Base-by-base conservation (phyloP, 163 green algal species). In the Volvox carteri region DNA sequence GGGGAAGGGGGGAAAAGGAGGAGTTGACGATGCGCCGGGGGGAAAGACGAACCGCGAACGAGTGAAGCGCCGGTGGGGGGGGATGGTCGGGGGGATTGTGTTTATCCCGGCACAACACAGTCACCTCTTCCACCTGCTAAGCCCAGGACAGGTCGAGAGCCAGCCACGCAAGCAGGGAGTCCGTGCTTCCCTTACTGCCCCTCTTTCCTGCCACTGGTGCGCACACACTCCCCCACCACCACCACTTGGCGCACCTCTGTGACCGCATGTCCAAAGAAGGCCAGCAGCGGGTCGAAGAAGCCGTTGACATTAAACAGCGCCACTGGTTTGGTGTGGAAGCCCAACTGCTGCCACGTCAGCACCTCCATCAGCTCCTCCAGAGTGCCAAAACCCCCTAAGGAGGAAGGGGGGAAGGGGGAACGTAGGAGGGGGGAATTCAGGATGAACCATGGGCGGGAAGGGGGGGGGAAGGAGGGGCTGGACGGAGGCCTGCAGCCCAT, bases 361-460 rank as follows among this genome's bases (percentile, higher is more conserved):
- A 97, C 92, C 90, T 98, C 96, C 76, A 98, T 68, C 28, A 97
- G 91, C 93, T 98, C 97, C 92, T 98, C 96, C 37, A 98, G 79
- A 0, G 97, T 99, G 48, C 97, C 97, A 87, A 97, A 97, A 33
- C 97, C 96, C 28, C 95, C 81, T 91, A 75, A 33, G n/a, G 62
- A 72, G 23, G 60, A 35, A 74, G 28, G 62, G 30, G 3, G 62
- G 62, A 33, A 28, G 21, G 30, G 62, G 30, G 62, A 6, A 74
- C 21, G n/a, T 4, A 9, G 7, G 28, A 7, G 62, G 54, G 54
- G 50, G 50, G 54, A 65, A 60, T 60, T 12, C 50, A 60, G 3
- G 54, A 65, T 60, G 54, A n/a, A n/a, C n/a, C n/a, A n/a, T n/a
- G n/a, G n/a, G n/a, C n/a, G n/a, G n/a, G n/a, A n/a, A n/a, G n/a